phyloP scores from a whole-genome alignment of 2,329 filamentous ascomycete species.

The Diaporthe ilicicola region DNA sequence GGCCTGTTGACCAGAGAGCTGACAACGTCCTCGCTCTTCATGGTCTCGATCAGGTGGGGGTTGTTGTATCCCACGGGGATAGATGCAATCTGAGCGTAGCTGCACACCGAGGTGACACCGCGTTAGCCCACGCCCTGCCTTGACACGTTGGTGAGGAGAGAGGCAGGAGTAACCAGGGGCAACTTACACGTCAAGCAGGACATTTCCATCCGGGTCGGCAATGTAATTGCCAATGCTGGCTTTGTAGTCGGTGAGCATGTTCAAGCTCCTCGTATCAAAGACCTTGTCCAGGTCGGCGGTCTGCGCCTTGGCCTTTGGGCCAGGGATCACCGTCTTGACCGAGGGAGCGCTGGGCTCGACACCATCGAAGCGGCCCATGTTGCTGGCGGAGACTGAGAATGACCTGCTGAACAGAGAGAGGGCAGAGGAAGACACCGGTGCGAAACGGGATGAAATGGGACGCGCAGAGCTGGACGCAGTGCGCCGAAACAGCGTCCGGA shows the following conservation, averaged over 20 bases:
- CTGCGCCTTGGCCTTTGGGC: conserved; percentile 75
- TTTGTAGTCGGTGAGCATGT: conserved; percentile 81
- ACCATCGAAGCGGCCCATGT: conserved; percentile 34
- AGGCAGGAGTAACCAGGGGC: neutral
- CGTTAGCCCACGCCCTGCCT: conserved; percentile 12
- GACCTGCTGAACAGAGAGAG: conserved; percentile 34
- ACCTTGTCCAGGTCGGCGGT: conserved; percentile 78
- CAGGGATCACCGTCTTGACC: conserved; percentile 73
- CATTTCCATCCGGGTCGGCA: conserved; percentile 75
- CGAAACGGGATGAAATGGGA: conserved; percentile 29
- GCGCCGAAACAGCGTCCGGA: conserved; percentile 31
- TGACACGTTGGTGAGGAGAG: neutral
- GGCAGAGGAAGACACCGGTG: conserved; percentile 23
- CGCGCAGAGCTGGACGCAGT: conserved; percentile 26
- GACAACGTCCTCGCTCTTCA: conserved; percentile 80
- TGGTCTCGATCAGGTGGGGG: conserved; percentile 73
- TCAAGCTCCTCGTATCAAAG: conserved; percentile 86
- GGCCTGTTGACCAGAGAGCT: conserved; percentile 86
- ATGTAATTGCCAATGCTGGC: conserved; percentile 85
- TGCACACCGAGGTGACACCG: conserved; percentile 41
- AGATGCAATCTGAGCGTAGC: conserved; percentile 90
- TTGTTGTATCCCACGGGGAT: conserved; percentile 96
- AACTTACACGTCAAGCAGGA: conserved; percentile 75
- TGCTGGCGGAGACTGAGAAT: conserved; percentile 38
- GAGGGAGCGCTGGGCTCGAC: conserved; percentile 60